Evolutionary conservation across 352 stramenopile species (phyloP).

Genomic region (Phytophthora rubi): DNA sequence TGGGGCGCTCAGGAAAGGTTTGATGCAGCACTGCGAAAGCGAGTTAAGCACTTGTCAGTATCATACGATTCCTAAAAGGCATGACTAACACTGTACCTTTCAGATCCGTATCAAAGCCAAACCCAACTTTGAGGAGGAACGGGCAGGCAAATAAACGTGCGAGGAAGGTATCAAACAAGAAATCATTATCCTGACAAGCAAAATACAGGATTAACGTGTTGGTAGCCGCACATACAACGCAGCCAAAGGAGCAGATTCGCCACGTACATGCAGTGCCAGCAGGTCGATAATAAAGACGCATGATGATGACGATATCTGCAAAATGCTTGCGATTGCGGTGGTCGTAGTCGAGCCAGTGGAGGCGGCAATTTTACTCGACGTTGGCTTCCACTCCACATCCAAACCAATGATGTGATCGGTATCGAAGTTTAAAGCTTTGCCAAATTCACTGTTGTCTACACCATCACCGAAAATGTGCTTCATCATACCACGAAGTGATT

Average conservation of each 20-base stretch:
- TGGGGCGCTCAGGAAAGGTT: constrained; percentile 63
- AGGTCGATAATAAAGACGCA: constrained; percentile 70
- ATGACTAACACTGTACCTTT: constrained; percentile 47
- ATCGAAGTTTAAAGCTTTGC: constrained; percentile 6
- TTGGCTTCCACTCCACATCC: constrained; percentile 80
- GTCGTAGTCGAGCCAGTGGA: constrained; percentile 27
- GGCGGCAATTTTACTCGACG: constrained; percentile 45
- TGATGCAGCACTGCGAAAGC: constrained; percentile 59
- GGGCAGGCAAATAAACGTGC: constrained; percentile 41
- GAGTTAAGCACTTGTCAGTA: no score
- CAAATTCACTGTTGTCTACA: neutral
- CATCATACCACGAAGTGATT: constrained; percentile 31
- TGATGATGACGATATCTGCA: constrained; percentile 60
- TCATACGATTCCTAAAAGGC: neutral
- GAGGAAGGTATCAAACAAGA: constrained; percentile 60
- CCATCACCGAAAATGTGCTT: constrained; percentile 38
- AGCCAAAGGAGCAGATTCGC: neutral
- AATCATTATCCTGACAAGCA: constrained; percentile 44
- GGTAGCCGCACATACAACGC: neutral
- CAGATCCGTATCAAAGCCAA: constrained; percentile 75
- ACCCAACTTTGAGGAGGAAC: constrained; percentile 60
- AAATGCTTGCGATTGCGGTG: constrained; percentile 58
- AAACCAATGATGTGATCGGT: constrained; percentile 48
- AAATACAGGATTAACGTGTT: neutral
- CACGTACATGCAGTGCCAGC: constrained; percentile 56